Percentiles rank a stretch among this genome's conserved stretches.
These are phyloP conservation scores for Paspalum vaginatum DNA, from an alignment of 176 grass and related monocot species.

Conservation along the genomic window DNA sequence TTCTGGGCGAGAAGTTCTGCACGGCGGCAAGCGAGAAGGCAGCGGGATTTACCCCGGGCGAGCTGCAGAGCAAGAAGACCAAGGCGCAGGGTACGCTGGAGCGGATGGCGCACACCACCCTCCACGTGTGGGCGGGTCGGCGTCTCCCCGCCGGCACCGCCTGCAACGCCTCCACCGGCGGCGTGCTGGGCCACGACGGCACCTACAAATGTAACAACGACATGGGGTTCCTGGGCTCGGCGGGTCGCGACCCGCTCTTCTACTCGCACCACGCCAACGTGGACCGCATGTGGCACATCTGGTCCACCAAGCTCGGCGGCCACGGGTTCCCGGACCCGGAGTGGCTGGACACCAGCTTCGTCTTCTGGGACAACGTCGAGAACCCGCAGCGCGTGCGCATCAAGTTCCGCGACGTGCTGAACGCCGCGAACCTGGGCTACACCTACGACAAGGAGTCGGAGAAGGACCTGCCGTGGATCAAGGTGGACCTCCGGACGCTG, in stretches of 20 bases:
- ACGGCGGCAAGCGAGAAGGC: not conserved
- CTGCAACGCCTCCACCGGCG: no score
- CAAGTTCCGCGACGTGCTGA: not conserved
- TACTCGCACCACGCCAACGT: conserved; percentile 41
- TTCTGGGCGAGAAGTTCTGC: not conserved
- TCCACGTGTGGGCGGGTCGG: no score
- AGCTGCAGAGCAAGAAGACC: no score
- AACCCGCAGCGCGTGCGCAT: not conserved
- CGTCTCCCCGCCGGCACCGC: no score
- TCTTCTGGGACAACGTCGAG: conserved; percentile 1
- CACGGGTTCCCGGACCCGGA: not conserved
- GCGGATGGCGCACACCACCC: no score
- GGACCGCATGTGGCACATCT: conserved; percentile 47
- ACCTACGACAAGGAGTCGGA: not conserved
- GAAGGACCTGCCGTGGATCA: not conserved
- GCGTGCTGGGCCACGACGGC: not conserved
- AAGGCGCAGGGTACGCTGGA: no score
- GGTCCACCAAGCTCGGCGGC: conserved; percentile 20
- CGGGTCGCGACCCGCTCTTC: not conserved
- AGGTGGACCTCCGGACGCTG: not conserved
- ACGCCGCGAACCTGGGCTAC: not conserved
- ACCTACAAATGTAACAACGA: not conserved
- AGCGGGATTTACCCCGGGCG: no score
- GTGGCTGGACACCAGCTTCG: conserved; percentile 11
- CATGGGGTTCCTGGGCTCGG: conserved; percentile 25